Conservation (phyloP, 495 filamentous ascomycete genomes). For the Physcia stellaris region DNA sequence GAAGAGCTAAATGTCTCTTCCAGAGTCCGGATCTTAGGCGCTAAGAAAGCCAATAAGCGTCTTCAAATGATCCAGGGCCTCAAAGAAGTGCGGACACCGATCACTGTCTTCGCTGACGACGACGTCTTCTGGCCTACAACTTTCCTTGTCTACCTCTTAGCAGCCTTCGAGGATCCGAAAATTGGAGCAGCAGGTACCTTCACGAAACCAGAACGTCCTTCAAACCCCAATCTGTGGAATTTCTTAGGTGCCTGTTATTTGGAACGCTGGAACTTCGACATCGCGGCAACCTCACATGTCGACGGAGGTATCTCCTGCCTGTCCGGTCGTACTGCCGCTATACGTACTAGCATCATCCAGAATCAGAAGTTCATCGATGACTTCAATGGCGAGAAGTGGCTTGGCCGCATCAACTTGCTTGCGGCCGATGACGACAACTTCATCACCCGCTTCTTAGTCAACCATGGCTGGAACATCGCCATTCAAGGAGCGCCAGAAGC, state of each 20-base stretch:
- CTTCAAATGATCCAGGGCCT: constrained; percentile 7
- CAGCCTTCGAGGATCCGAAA: constrained; percentile 34
- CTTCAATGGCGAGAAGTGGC: constrained; percentile 44
- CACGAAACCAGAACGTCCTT: constrained; percentile 31
- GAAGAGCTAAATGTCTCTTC: neutral
- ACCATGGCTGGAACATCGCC: constrained; percentile 40
- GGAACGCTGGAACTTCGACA: constrained; percentile 44
- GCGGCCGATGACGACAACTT: constrained; percentile 61
- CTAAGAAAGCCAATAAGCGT: constrained; percentile 5
- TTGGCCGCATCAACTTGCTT: constrained; percentile 21
- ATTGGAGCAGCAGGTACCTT: constrained; percentile 42
- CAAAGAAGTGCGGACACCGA: constrained; percentile 18
- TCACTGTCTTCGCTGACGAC: constrained; percentile 39
- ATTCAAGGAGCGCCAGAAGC: constrained; percentile 46
- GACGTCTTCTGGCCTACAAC: constrained; percentile 37
- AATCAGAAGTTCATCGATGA: constrained; percentile 30
- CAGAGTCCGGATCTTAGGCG: neutral
- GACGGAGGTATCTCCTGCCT: constrained; percentile 44
- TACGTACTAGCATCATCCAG: constrained; percentile 31
- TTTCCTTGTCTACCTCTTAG: constrained; percentile 32
- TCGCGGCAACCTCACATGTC: constrained; percentile 35
- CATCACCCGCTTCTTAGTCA: constrained; percentile 48
- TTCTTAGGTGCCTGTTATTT: constrained; percentile 40
- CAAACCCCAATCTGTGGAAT: constrained; percentile 29
- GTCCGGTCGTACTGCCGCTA: constrained; percentile 33